phyloP scores from a whole-genome alignment of 176 grass and related monocot genomes.

The Bolboschoenus planiculmis region DNA sequence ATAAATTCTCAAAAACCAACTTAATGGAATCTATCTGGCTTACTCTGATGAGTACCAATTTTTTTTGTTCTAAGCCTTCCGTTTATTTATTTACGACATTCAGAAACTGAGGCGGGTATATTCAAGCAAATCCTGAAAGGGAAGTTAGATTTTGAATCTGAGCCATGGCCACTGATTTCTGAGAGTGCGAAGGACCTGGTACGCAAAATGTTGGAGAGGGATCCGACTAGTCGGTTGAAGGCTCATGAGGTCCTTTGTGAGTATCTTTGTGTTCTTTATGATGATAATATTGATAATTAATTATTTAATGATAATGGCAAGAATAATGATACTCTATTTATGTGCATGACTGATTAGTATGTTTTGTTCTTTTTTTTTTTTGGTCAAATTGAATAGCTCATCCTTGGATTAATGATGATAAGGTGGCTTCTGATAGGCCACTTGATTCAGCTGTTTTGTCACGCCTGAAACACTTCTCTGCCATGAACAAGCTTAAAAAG shows the following conservation, averaged over 20 bases:
- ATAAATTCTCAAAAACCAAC: neutral
- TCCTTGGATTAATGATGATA: constrained; percentile 96
- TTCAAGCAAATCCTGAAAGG: constrained; percentile 96
- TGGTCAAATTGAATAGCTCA: constrained; percentile 59
- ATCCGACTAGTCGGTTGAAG: constrained; percentile 63
- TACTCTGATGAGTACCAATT: constrained; percentile 23
- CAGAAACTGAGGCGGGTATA: constrained; percentile 98
- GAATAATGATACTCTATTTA: neutral
- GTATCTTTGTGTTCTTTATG: constrained; percentile 13
- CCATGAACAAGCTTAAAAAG: constrained; percentile 99
- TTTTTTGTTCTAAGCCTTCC: neutral
- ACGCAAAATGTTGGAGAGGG: constrained; percentile 79
- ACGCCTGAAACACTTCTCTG: constrained; percentile 94
- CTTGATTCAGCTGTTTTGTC: constrained; percentile 99
- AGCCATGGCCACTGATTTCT: constrained; percentile 94
- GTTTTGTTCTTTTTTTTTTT: no score
- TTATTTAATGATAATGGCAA: neutral
- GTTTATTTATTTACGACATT: constrained; percentile 17
- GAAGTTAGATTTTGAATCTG: constrained; percentile 90
- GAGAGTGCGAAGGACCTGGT: constrained; percentile 93
- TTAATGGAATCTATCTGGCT: neutral
- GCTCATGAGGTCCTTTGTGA: constrained; percentile 98
- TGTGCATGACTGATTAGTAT: neutral
- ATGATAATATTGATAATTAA: neutral
- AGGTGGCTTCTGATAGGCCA: constrained; percentile 87